A percentile compares a stretch with the other conserved stretches of the same genome.
Evolutionary conservation across 345 rosid genomes (phyloP).

Genomic region (Populus pruinosa): DNA sequence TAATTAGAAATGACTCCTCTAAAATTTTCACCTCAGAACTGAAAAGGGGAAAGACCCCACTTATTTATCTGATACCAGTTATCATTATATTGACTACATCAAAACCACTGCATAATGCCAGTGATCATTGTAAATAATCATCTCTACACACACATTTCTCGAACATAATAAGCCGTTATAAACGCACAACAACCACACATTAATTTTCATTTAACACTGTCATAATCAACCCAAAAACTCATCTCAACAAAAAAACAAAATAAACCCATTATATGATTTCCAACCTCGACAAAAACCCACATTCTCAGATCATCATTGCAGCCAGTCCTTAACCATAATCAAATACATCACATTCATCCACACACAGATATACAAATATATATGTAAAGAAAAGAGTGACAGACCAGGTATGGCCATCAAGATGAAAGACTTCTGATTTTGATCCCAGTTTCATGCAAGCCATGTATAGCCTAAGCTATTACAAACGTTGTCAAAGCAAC

Average conservation of each 20-base stretch:
- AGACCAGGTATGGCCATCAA: constrained; percentile 65
- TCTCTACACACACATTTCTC: background rate
- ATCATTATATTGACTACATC: background rate
- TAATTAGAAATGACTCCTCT: background rate
- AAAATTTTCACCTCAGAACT: background rate
- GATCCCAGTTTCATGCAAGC: constrained; percentile 91
- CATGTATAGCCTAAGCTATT: constrained; percentile 36
- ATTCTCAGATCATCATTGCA: constrained; percentile 7
- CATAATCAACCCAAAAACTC: background rate
- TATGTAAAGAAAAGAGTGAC: constrained; percentile 5
- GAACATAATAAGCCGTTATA: background rate
- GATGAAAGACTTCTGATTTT: constrained; percentile 75
- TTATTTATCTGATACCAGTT: background rate
- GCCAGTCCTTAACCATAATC: background rate
- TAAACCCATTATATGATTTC: background rate
- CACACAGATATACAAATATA: background rate
- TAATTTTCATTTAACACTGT: background rate
- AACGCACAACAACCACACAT: background rate
- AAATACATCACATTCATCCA: background rate
- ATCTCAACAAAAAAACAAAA: background rate
- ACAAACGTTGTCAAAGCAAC: constrained; percentile 5
- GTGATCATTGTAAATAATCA: background rate
- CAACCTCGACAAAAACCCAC: constrained; percentile 10
- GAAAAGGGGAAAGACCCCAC: background rate
- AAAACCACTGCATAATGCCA: background rate